phyloP scores from a whole-genome alignment of 169 alveolate species.

The Neospora caninum region DNA sequence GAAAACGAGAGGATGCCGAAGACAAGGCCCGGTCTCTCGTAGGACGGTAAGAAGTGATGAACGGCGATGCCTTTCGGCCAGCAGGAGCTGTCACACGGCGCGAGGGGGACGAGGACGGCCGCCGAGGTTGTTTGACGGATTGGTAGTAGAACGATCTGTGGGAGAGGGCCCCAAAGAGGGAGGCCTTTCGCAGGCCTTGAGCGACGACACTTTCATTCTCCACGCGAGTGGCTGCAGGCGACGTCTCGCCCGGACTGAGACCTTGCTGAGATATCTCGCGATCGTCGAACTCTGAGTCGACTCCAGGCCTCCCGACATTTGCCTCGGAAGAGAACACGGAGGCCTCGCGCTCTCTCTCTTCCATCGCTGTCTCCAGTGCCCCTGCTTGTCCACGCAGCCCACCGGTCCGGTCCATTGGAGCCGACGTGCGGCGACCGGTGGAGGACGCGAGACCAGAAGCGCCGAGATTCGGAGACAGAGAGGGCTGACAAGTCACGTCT shows the following conservation, averaged over 20 bases:
- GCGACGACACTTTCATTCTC: slow-evolving; percentile 11
- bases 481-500: neutral
- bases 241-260: neutral
- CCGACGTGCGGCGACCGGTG: neutral
- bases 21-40: neutral
- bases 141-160: neutral
- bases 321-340: neutral
- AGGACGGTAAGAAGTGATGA: neutral
- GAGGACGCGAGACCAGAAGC: neutral
- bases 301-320: no score
- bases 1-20: neutral
- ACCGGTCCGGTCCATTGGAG: neutral
- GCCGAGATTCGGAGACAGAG: neutral
- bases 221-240: neutral
- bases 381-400: neutral
- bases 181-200: neutral
- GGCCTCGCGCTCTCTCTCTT: neutral
- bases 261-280: neutral
- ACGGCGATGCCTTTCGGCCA: neutral
- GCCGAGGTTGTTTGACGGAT: neutral
- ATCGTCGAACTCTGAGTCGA: neutral
- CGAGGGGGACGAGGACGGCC: neutral
- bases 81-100: neutral
- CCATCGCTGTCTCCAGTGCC: neutral
- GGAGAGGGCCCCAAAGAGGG: neutral